A percentile compares a stretch with the other conserved stretches of the same genome.
These are phyloP conservation scores for Apiospora marii DNA, from an alignment of 2,329 filamentous ascomycete species.

Conservation along the genomic window DNA sequence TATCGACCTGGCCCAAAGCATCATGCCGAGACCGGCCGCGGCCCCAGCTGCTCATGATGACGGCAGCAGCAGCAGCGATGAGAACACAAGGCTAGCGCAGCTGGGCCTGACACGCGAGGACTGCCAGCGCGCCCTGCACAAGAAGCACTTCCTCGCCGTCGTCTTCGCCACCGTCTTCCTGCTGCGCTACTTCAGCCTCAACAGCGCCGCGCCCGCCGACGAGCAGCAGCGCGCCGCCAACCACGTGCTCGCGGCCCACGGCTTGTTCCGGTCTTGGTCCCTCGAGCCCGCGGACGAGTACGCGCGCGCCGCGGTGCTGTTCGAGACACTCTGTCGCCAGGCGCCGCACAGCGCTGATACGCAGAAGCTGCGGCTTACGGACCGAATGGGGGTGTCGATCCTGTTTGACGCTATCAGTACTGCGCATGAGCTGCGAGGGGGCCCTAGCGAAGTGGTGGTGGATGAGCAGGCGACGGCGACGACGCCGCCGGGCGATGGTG, in stretches of 20 bases:
- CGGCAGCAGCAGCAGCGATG: too few relatives aligned
- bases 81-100: conserved; percentile 28
- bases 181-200: conserved; percentile 40
- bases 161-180: conserved; percentile 43
- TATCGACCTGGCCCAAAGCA: conserved; percentile 36
- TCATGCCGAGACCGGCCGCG: conserved; percentile 1
- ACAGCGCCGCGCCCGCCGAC: conserved; percentile 35
- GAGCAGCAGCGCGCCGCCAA: conserved; percentile 41
- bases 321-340: conserved; percentile 40
- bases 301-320: conserved; percentile 35
- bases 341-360: conserved; percentile 31
- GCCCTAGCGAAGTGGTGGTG: conserved; percentile 15
- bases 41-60: conserved; percentile 14
- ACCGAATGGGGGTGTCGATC: conserved; percentile 38
- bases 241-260: conserved; percentile 38
- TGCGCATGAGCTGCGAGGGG: conserved; percentile 32
- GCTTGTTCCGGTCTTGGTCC: conserved; percentile 38
- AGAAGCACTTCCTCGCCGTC: conserved; percentile 39
- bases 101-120: conserved; percentile 29
- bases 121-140: conserved; percentile 34
- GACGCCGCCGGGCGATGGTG: neutral
- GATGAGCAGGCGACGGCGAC: neutral
- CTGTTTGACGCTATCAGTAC: conserved; percentile 36
- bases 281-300: conserved; percentile 36
- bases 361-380: conserved; percentile 29